A percentile compares a stretch with the other conserved stretches of the same genome.
These are phyloP conservation scores for Beverwykella pulmonaria DNA, from an alignment of 495 filamentous ascomycete genomes.

Conservation along the genomic window DNA sequence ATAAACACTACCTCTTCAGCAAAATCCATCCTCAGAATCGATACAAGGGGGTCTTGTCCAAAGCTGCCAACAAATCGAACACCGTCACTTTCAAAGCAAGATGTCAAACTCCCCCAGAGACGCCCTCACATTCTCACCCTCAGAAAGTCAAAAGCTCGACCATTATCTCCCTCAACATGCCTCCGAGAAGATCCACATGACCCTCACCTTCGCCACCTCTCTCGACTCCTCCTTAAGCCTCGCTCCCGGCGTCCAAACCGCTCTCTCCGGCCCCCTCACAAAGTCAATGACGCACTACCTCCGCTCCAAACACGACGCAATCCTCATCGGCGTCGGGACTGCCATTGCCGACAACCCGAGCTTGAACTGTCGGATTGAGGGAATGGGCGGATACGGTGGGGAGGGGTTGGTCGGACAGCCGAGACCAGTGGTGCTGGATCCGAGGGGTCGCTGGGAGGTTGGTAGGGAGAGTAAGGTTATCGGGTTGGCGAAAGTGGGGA, in stretches of 20 bases:
- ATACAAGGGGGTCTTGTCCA: too few species aligned
- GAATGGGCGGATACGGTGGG: slow-evolving; percentile 57
- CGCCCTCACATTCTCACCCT: slow-evolving; percentile 2
- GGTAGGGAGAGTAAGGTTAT: slow-evolving; percentile 63
- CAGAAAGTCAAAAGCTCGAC: neutral
- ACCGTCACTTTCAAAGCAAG: too few species aligned
- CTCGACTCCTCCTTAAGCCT: slow-evolving; percentile 80
- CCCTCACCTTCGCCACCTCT: slow-evolving; percentile 87
- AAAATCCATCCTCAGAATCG: too few species aligned
- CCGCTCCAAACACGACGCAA: slow-evolving; percentile 78
- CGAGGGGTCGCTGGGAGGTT: slow-evolving; percentile 67
- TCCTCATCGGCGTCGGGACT: slow-evolving; percentile 82
- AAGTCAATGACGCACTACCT: slow-evolving; percentile 93
- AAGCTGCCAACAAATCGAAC: too few species aligned
- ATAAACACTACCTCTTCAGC: too few species aligned
- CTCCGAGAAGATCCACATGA: slow-evolving; percentile 50
- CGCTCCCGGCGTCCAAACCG: slow-evolving; percentile 72
- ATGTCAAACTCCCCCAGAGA: neutral
- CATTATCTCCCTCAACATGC: slow-evolving; percentile 20
- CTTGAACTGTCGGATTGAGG: slow-evolving; percentile 74
- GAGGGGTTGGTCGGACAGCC: slow-evolving; percentile 66
- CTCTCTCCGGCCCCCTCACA: slow-evolving; percentile 75
- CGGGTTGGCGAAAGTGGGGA: slow-evolving; percentile 62
- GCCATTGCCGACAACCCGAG: slow-evolving; percentile 82
- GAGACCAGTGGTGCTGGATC: slow-evolving; percentile 78